Evolutionary conservation across 139 green algal genomes (phyloP).

Genomic region (Yamagishiella unicocca): DNA sequence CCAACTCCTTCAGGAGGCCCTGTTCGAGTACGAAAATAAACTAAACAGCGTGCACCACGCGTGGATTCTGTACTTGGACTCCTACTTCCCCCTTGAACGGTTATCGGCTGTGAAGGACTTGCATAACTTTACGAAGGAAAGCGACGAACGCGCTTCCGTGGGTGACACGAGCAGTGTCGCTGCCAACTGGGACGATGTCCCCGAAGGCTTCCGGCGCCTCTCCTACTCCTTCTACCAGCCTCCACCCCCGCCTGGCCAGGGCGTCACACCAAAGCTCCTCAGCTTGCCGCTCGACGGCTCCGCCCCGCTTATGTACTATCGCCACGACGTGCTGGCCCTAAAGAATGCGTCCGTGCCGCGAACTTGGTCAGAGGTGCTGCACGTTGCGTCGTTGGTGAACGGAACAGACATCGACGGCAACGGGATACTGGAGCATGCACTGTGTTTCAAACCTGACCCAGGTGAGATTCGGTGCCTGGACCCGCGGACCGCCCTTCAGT

Average conservation of each 20-base stretch:
- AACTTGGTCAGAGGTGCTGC: constrained; percentile 51
- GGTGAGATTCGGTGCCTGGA: no score
- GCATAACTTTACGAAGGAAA: not conserved
- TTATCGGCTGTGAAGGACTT: not conserved
- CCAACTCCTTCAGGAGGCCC: constrained; percentile 11
- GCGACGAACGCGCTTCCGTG: not conserved
- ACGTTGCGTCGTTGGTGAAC: constrained; percentile 35
- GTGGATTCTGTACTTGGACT: constrained; percentile 24
- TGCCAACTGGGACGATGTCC: not conserved
- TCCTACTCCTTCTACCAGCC: not conserved
- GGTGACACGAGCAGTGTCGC: not conserved
- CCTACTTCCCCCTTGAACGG: constrained; percentile 9
- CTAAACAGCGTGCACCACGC: constrained; percentile 17
- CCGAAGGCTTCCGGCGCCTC: not conserved
- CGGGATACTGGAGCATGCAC: not conserved
- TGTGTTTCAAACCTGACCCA: constrained; percentile 46
- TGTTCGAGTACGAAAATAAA: constrained; percentile 15
- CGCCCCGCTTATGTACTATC: constrained; percentile 46
- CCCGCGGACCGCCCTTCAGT: no score
- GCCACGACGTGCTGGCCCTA: constrained; percentile 20
- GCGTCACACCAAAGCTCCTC: not conserved
- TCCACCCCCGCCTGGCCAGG: no score
- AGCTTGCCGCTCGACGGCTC: constrained; percentile 19
- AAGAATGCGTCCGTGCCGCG: not conserved
- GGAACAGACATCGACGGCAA: constrained; percentile 37